Evolutionary conservation across 805 yeast genomes (phyloP), one percentile per base, ranked within the genome.

Genomic region (Lipomyces orientalis): DNA sequence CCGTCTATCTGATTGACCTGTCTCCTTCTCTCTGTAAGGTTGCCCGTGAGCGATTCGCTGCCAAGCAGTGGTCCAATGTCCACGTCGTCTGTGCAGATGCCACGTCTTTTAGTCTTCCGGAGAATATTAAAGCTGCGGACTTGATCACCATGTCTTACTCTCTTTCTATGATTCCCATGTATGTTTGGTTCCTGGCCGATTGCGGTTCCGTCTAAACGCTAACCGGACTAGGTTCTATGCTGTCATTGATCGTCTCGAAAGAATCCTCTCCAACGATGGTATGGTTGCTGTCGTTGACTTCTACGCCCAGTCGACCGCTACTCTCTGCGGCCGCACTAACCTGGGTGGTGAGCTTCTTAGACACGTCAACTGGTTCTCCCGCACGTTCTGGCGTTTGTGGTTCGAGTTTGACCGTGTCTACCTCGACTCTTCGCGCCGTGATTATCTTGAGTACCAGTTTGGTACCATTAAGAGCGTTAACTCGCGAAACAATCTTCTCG

Each of bases 301-400:
- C 77, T 94, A 94, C 64, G 90, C 90, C 67, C 95, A 90, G 76
- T 82, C 89, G 31, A 78, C 81, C 58, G 87, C 88, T 61, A 87
- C 88, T 58, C 81, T 87, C 4, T 81, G 87, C 65, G 93, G 93
- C 22, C 85, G 91, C 76, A 84, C 87, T 61, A 87, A 89, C 75
- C 88, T 93, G 8, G 96, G 97, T 62, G 95, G 96, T 8, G 80
- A 87, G 71, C 84, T 84, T 39, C 84, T 86, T 74, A 83, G 96
- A 75, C 90, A 90, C 76, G 87, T 86, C 68, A 88, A 91, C 34
- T 90, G 96, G 96, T 69, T 89, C 65, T 82, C 85, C 61, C 83
- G 96, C 76, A 89, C 91, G 37, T 91, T 90, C 76, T 90, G 97
- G 97, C 84, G 93, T 75, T 81, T 88, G 56, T 91, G 97, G 97